Base-by-base conservation (phyloP, 2,329 filamentous ascomycete species). In the Fusarium sacchari region DNA sequence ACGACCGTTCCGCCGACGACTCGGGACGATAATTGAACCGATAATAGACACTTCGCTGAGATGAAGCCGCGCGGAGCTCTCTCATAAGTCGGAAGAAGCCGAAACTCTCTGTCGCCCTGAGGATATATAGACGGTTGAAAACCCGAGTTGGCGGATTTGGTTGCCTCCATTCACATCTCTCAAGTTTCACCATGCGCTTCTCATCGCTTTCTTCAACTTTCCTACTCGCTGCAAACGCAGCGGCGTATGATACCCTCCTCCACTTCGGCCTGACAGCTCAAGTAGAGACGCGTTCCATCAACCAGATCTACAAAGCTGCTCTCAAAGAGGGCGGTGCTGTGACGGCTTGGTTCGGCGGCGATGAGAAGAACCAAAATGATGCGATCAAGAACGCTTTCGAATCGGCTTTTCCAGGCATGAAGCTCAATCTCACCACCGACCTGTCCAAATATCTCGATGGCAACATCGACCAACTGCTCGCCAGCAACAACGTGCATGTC, bases 141-240 rank as follows among this genome's bases (percentile, higher is more conserved):
- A 17, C 7, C 12, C 8, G 26, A 47, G 26, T 8, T 47, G 5
- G 44, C 26, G n/a, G 0, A 17, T 12, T n/a, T 8, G 20, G n/a
- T 17, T 14, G n/a, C 13, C 20, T 9, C 26, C 7, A n/a, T 6
- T 47, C 20, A 17, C 46, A n/a, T 5, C 10, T 0, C 3, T n/a
- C 46, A 30, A 49, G 28, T n/a, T n/a, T 30, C 20, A 9, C 20
- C 4, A 49, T 49, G 46, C 46, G 10, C 22, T 14, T 49, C 3
- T 0, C 17, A n/a, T 30, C 14, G 7, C 20, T n/a, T 13, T 22
- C 10, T n/a, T n/a, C 10, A 0, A 6, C 20, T 12, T 0, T 47
- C 4, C 14, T 30, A 3, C 44, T 47, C 14, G 26, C 44, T 30
- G 14, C 26, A 3, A 17, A 47, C 20, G 44, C 14, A 17, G 26